Conservation (phyloP, 306 rosid genomes). For the Inga leiocalycina region DNA sequence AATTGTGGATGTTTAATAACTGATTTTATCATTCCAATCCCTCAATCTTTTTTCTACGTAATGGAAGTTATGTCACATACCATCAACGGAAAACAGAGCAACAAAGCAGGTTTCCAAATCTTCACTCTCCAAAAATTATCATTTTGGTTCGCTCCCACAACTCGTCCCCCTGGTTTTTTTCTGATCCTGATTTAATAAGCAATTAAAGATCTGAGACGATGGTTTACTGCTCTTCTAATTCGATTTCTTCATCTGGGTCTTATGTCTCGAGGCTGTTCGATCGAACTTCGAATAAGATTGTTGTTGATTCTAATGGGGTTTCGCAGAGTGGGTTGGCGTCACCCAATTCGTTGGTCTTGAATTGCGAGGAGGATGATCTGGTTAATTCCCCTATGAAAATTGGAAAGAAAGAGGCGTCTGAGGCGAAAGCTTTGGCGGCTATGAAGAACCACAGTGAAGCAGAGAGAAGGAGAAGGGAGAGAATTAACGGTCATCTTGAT, state of each 20-base stretch:
- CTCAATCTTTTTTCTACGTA: slow-evolving; percentile 30
- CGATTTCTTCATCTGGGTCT: slow-evolving; percentile 40
- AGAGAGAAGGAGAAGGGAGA: slow-evolving; percentile 72
- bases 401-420: slow-evolving; percentile 50
- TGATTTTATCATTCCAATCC: slow-evolving; percentile 33
- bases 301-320: slow-evolving; percentile 36
- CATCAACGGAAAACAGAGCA: slow-evolving; percentile 35
- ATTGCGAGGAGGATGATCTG: slow-evolving; percentile 55
- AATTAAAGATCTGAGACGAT: background rate
- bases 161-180: slow-evolving; percentile 60
- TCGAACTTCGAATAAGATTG: slow-evolving; percentile 30
- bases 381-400: slow-evolving; percentile 44
- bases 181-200: slow-evolving; percentile 20
- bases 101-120: slow-evolving; percentile 36
- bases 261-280: slow-evolving; percentile 31
- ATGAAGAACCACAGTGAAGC: slow-evolving; percentile 80
- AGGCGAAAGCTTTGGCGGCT: slow-evolving; percentile 63
- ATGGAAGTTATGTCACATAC: slow-evolving; percentile 50
- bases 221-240: slow-evolving; percentile 43
- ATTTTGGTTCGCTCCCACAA: slow-evolving; percentile 60
- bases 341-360: slow-evolving; percentile 51
- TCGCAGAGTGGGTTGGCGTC: slow-evolving; percentile 33
- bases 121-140: slow-evolving; percentile 48
- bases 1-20: slow-evolving; percentile 52
- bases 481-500: slow-evolving; percentile 68